phyloP scores from a whole-genome alignment of 768 basidiomycete genomes.

The Trametes elegans region DNA sequence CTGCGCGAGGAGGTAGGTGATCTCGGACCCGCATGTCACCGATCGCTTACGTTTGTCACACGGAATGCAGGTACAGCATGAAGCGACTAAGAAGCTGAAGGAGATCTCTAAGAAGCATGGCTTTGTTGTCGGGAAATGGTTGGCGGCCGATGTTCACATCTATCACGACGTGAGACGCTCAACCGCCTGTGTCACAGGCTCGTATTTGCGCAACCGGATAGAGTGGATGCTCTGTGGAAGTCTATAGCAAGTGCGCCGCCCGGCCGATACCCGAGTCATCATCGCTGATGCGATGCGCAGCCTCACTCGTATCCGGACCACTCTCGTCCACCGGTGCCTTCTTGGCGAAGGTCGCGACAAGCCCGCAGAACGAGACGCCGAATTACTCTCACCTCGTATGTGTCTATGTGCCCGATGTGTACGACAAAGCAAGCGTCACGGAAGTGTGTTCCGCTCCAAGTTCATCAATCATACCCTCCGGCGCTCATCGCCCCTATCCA shows the following conservation, averaged over 20 bases:
- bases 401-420: constrained; percentile 69
- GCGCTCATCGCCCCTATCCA: constrained; percentile 21
- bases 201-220: constrained; percentile 59
- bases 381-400: constrained; percentile 67
- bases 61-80: constrained; percentile 50
- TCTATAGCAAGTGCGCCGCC: constrained; percentile 54
- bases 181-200: constrained; percentile 50
- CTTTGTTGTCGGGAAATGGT: constrained; percentile 71
- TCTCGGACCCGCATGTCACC: neutral
- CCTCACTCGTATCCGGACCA: constrained; percentile 64
- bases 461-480: neutral
- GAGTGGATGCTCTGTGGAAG: constrained; percentile 62
- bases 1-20: constrained; percentile 58
- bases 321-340: constrained; percentile 55
- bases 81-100: constrained; percentile 56
- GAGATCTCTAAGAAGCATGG: constrained; percentile 55
- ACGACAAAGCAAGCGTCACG: constrained; percentile 57
- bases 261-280: neutral
- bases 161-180: neutral
- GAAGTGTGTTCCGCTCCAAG: constrained; percentile 41
- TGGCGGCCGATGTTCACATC: neutral
- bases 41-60: neutral
- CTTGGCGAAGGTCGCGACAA: constrained; percentile 66
- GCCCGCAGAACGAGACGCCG: constrained; percentile 43
- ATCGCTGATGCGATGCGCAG: constrained; percentile 30